A percentile compares a stretch with the other conserved stretches of the same genome.
Conservation (phyloP, 1,284 basidiomycete species). For the Ustilago crameri region DNA sequence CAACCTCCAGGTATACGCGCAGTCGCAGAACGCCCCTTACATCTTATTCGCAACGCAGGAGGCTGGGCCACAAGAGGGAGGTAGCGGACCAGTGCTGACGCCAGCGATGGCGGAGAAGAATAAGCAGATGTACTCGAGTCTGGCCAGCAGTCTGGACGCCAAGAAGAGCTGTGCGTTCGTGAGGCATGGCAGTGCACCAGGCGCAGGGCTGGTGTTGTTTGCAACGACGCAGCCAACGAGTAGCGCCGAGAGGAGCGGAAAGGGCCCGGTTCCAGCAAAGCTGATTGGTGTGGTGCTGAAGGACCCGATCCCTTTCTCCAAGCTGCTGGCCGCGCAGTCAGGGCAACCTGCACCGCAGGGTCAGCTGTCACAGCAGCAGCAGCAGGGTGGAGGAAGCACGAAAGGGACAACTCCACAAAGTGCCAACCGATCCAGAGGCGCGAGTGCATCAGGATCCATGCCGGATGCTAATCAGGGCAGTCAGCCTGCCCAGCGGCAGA, state of each 20-base stretch:
- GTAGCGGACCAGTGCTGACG: constrained; percentile 14
- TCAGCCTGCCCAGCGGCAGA: neutral
- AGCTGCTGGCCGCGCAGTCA: constrained; percentile 35
- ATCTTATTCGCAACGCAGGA: constrained; percentile 45
- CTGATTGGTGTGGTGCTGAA: constrained; percentile 56
- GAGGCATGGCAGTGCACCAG: constrained; percentile 41
- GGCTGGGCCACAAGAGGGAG: constrained; percentile 3
- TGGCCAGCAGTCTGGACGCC: constrained; percentile 51
- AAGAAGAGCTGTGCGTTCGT: constrained; percentile 59
- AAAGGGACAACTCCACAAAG: constrained; percentile 1
- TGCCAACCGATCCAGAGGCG: constrained; percentile 3
- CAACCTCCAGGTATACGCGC: constrained; percentile 48
- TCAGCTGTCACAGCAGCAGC: constrained; percentile 3
- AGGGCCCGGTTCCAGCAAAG: constrained; percentile 19
- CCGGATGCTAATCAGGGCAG: neutral
- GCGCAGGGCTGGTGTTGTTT: constrained; percentile 52
- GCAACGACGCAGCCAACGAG: constrained; percentile 45
- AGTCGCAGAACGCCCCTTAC: constrained; percentile 47
- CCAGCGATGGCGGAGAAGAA: constrained; percentile 51
- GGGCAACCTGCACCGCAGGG: neutral
- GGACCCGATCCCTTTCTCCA: constrained; percentile 48
- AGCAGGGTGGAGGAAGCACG: neutral
- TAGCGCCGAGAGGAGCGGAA: constrained; percentile 23
- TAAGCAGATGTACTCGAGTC: constrained; percentile 50
- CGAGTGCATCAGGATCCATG: constrained; percentile 6